Evolutionary conservation across 352 stramenopile genomes (phyloP).

Genomic region (Phytophthora nicotianae): DNA sequence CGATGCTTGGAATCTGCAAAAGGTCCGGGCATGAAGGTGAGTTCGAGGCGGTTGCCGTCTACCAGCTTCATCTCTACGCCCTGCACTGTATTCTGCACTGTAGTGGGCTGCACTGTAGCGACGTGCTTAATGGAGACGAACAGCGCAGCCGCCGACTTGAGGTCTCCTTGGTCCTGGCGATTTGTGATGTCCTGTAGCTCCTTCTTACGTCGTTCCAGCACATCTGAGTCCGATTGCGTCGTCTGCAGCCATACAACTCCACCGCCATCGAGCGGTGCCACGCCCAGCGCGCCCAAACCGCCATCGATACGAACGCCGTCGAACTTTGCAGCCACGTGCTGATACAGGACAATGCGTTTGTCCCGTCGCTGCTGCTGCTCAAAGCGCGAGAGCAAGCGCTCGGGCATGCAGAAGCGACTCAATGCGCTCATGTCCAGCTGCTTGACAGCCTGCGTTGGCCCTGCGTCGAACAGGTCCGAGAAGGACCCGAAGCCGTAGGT

Average conservation of each 20-base stretch:
- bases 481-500: constrained; percentile 75
- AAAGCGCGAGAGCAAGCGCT: constrained; percentile 47
- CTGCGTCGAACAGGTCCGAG: constrained; percentile 54
- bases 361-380: constrained; percentile 31
- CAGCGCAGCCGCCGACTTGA: constrained; percentile 39
- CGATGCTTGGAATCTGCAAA: constrained; percentile 38
- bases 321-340: constrained; percentile 59
- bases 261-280: constrained; percentile 29
- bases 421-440: constrained; percentile 43
- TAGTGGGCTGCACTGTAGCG: constrained; percentile 27
- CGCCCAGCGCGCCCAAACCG: constrained; percentile 44
- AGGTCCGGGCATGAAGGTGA: constrained; percentile 60
- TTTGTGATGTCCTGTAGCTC: constrained; percentile 69
- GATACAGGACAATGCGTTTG: constrained; percentile 32
- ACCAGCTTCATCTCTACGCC: constrained; percentile 47
- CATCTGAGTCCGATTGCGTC: constrained; percentile 55
- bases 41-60: constrained; percentile 45
- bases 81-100: constrained; percentile 49
- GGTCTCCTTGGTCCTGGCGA: constrained; percentile 3
- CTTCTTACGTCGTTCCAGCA: constrained; percentile 51
- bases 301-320: constrained; percentile 56
- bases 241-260: constrained; percentile 66
- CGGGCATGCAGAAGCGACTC: constrained; percentile 55
- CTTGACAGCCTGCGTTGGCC: constrained; percentile 11
- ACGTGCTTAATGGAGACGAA: constrained; percentile 43